phyloP scores from a whole-genome alignment of 116 monocot species.

The Dioscorea cayenensis region DNA sequence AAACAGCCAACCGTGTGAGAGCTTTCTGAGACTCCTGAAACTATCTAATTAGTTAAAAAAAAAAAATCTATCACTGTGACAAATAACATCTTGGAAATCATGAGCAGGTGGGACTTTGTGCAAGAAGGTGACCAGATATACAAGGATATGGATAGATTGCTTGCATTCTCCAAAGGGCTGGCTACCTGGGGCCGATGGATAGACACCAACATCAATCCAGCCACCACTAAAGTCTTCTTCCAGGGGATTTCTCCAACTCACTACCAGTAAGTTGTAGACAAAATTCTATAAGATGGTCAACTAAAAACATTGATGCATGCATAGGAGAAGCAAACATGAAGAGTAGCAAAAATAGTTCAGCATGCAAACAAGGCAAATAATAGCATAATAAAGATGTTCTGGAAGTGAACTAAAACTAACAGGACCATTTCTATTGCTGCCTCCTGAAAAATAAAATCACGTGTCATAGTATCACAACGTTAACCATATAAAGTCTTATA shows the following conservation, averaged over 20 bases:
- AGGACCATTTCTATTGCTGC: too few relatives aligned
- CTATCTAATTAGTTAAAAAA: background rate
- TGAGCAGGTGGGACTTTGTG: slow-evolving; percentile 82
- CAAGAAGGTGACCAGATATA: slow-evolving; percentile 37
- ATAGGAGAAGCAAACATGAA: background rate
- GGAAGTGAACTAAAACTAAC: background rate
- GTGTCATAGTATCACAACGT: too few relatives aligned
- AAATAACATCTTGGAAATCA: background rate
- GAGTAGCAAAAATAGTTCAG: background rate
- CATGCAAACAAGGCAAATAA: background rate
- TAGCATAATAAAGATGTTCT: background rate
- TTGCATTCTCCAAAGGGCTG: slow-evolving; percentile 77
- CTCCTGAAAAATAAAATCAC: too few relatives aligned
- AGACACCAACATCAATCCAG: slow-evolving; percentile 52
- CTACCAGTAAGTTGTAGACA: slow-evolving; percentile 43
- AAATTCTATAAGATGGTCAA: background rate
- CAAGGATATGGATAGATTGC: slow-evolving; percentile 76
- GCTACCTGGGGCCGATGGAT: slow-evolving; percentile 87
- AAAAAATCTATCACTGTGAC: background rate
- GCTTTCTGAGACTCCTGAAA: background rate
- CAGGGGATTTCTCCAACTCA: slow-evolving; percentile 90
- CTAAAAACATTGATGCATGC: background rate
- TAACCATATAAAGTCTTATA: too few relatives aligned
- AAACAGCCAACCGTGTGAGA: slow-evolving; percentile 44
- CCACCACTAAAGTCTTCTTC: slow-evolving; percentile 76